Percentiles rank a stretch among this genome's conserved stretches.
phyloP scores from a whole-genome alignment of 495 filamentous ascomycete species.

The Collariella sp. region DNA sequence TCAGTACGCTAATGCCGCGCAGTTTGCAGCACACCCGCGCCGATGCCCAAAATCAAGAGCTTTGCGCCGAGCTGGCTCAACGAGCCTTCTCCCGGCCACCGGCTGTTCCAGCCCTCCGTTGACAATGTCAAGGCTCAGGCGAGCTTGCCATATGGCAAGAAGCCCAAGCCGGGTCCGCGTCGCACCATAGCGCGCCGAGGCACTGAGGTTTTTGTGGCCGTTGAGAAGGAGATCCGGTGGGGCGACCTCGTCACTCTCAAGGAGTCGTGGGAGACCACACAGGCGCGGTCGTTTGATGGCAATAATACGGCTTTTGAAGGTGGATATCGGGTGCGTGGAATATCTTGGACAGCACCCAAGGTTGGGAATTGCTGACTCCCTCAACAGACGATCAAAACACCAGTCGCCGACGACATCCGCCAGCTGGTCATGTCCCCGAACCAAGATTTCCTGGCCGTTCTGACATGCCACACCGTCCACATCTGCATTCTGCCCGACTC shows the following conservation, averaged over 20 bases:
- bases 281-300: slow-evolving; percentile 25
- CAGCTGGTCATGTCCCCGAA: slow-evolving; percentile 76
- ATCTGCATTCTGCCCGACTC: slow-evolving; percentile 70
- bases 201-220: slow-evolving; percentile 74
- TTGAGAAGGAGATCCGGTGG: slow-evolving; percentile 82
- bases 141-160: slow-evolving; percentile 28
- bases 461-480: slow-evolving; percentile 76
- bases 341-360: background rate
- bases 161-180: slow-evolving; percentile 44
- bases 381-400: slow-evolving; percentile 56
- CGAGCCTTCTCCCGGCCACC: slow-evolving; percentile 61
- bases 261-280: slow-evolving; percentile 51
- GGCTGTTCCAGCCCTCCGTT: slow-evolving; percentile 50
- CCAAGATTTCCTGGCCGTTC: slow-evolving; percentile 67
- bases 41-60: slow-evolving; percentile 71
- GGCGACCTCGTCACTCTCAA: slow-evolving; percentile 66
- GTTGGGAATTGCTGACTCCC: background rate
- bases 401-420: slow-evolving; percentile 64
- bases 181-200: slow-evolving; percentile 65
- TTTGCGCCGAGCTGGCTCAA: slow-evolving; percentile 80
- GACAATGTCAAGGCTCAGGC: slow-evolving; percentile 20
- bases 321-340: slow-evolving; percentile 37
- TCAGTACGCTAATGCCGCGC: background rate
- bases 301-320: slow-evolving; percentile 23
- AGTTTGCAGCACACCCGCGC: background rate